These are phyloP conservation scores for Eucalyptus sp. DNA, from an alignment of 345 rosid genomes.

Conservation along the genomic window DNA sequence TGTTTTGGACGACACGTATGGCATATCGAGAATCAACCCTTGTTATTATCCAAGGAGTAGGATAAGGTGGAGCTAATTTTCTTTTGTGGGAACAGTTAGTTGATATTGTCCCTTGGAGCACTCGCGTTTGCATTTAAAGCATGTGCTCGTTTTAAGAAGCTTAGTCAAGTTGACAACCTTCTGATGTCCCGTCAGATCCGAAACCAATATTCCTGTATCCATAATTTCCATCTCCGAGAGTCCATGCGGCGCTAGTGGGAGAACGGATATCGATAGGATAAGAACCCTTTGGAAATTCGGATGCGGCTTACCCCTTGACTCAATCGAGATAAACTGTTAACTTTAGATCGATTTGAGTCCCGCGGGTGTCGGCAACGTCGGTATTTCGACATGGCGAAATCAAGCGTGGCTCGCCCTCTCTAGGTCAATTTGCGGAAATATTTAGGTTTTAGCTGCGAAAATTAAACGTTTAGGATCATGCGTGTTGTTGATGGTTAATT, in stretches of 20 bases:
- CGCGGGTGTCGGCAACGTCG: neutral
- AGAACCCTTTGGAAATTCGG: neutral
- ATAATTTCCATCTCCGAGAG: neutral
- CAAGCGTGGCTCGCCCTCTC: neutral
- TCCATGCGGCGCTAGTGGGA: neutral
- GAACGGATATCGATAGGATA: neutral
- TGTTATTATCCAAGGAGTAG: neutral
- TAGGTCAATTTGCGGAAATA: neutral
- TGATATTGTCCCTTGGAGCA: neutral
- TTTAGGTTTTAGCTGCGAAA: neutral
- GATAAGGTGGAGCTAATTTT: neutral
- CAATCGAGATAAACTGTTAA: neutral
- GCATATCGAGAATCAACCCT: neutral
- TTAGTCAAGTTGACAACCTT: neutral
- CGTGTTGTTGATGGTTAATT: neutral
- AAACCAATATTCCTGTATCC: neutral
- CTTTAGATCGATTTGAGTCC: neutral
- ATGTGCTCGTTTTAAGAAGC: neutral
- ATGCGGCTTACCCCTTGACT: neutral
- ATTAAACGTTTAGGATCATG: neutral
- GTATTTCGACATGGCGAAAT: neutral
- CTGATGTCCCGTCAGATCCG: neutral
- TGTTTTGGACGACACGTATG: neutral
- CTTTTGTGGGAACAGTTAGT: neutral
- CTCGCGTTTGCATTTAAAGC: neutral